Evolutionary conservation across 148 eudicot genomes (phyloP), one percentile per base, ranked within the genome.

Genomic region (Vaccinium darrowii): DNA sequence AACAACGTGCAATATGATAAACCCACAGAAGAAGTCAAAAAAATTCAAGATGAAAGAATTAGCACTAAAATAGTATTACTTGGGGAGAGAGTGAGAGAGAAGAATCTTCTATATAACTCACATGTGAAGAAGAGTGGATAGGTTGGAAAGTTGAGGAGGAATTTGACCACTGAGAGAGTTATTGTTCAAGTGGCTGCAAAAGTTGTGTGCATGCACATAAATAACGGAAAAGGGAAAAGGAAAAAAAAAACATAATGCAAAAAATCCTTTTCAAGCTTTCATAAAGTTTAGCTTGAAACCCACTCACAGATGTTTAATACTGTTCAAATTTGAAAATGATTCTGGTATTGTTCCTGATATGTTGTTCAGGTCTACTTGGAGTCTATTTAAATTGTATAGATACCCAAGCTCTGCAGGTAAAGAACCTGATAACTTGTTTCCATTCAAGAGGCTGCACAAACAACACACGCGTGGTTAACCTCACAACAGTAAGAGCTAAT

Each of bases 151-250:
- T 84, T 92, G 98, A 77, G 85, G 85, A 85, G 99, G 99, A 86
- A 96, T 88, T 86, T 90, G 94, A 81, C 99, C 99, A 80, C 95
- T 96, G 50, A 96, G 81, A 81, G 94, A 93, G 84, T 96, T 96
- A 84, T 96, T 92, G 89, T 96, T 96, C 86, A 96, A 83, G 90
- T 95, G 94, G 81, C 94, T 92, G 91, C 91, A 86, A 47, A 81
- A 63, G 78, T 52, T 13, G 21, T 21, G 57, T 25, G 50, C 36
- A 47, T 62, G n/a, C 25, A 72, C 9, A 81, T 60, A 50, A 82
- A 21, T 76, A 39, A 67, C 12, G 16, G 56, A 4, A 43, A 13
- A 60, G 21, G 21, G 36, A 71, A 30, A 63, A n/a, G n/a, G 13
- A 25, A 43, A 53, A 11, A 36, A 69, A 69, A 69, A 33, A 33